Evolutionary conservation across 1,139 yeast genomes (phyloP).

Genomic region (Magnusiomyces fungicola): DNA sequence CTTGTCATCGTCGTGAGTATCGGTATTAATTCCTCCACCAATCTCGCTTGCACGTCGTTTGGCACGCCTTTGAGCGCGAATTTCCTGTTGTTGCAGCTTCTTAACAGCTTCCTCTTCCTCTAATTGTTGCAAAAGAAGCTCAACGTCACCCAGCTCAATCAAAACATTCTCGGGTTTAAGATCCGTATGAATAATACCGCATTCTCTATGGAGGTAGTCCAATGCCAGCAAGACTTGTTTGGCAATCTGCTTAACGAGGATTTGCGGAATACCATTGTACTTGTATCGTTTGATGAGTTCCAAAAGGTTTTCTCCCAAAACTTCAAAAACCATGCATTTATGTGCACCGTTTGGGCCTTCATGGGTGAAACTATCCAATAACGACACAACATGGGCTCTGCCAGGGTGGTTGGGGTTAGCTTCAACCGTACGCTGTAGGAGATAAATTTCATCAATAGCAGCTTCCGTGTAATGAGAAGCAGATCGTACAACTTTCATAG

Average conservation of each 20-base stretch:
- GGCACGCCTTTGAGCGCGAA: conserved; percentile 18
- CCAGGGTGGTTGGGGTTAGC: conserved; percentile 64
- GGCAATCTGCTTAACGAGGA: conserved; percentile 71
- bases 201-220: conserved; percentile 73
- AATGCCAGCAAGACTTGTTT: conserved; percentile 68
- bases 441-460: conserved; percentile 74
- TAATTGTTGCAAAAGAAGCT: conserved; percentile 51
- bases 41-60: conserved; percentile 16
- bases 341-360: conserved; percentile 76
- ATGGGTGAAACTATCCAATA: conserved; percentile 70
- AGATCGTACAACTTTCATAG: conserved; percentile 76
- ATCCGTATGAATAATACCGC: conserved; percentile 91
- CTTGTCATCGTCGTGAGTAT: conserved; percentile 12
- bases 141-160: conserved; percentile 72
- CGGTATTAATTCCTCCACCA: neutral
- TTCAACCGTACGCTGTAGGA: conserved; percentile 43
- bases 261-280: conserved; percentile 66
- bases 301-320: conserved; percentile 71
- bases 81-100: conserved; percentile 18
- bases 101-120: conserved; percentile 41
- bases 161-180: conserved; percentile 86
- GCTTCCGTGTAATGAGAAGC: conserved; percentile 67
- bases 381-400: conserved; percentile 56
- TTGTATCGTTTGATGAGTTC: conserved; percentile 60
- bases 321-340: conserved; percentile 86